A percentile compares a stretch with the other conserved stretches of the same genome.
Evolutionary conservation across 2,329 filamentous ascomycete genomes (phyloP).

Genomic region (Penicillium sclerotigenum): DNA sequence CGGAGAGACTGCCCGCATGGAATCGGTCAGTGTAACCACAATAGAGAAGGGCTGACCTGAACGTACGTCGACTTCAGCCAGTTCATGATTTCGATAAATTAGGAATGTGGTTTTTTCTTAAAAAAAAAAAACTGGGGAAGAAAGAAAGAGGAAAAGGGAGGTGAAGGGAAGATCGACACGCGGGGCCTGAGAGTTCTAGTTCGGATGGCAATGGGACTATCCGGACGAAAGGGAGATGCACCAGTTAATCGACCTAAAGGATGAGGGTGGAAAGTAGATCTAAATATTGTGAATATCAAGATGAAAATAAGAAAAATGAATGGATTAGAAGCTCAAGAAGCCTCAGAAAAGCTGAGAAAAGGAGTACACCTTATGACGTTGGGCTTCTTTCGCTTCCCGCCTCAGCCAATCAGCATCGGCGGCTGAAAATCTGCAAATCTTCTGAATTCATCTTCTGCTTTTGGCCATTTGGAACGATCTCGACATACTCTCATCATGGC

Average conservation of each 20-base stretch:
- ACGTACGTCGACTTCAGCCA: constrained; percentile 90
- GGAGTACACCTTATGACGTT: constrained; percentile 20
- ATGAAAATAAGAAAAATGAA: background rate
- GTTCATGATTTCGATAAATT: constrained; percentile 65
- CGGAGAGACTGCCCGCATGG: constrained; percentile 54
- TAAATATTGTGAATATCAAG: background rate
- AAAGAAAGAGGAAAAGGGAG: constrained; percentile 20
- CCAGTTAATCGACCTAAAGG: background rate
- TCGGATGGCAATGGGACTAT: constrained; percentile 24
- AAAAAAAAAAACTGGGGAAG: constrained; percentile 6
- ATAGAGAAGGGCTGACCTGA: constrained; percentile 6
- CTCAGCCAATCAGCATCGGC: constrained; percentile 19
- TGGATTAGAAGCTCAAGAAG: background rate
- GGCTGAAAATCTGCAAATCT: constrained; percentile 20
- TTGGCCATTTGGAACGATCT: background rate
- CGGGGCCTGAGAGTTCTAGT: constrained; percentile 31
- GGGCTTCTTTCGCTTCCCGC: constrained; percentile 20
- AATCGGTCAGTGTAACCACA: constrained; percentile 44
- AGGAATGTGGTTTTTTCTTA: no score
- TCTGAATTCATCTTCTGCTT: constrained; percentile 9
- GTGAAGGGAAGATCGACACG: constrained; percentile 32
- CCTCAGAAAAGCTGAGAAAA: background rate
- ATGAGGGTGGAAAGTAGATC: background rate
- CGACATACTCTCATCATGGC: constrained; percentile 44
- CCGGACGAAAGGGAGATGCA: background rate